Evolutionary conservation across 306 rosid species (phyloP).

Genomic region (Purshia tridentata): DNA sequence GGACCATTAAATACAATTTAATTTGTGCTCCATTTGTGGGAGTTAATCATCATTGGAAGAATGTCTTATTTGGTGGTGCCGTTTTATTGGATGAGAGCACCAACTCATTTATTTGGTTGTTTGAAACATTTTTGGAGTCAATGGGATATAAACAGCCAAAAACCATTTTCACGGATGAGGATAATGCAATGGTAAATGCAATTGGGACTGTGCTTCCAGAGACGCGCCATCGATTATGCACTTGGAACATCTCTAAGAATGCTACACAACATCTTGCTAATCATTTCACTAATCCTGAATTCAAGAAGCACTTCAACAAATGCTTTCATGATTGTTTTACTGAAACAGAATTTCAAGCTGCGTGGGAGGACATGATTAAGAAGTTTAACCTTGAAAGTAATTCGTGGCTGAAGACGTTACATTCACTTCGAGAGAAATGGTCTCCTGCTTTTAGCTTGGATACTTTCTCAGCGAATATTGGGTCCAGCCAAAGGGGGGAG

Average conservation of each 20-base stretch:
- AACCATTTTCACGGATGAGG: constrained; percentile 20
- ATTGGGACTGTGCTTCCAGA: constrained; percentile 13
- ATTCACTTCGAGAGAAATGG: constrained; percentile 10
- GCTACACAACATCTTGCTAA: constrained; percentile 16
- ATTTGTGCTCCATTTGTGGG: constrained; percentile 22
- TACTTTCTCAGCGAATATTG: constrained; percentile 16
- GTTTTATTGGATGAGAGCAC: constrained; percentile 25
- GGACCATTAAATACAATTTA: constrained; percentile 3
- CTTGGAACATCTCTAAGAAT: constrained; percentile 10
- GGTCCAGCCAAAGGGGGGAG: constrained; percentile 9
- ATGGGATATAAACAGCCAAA: constrained; percentile 25
- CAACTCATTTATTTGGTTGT: constrained; percentile 24
- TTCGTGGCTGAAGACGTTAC: constrained; percentile 8
- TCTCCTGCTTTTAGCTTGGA: background rate
- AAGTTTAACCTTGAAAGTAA: constrained; percentile 27
- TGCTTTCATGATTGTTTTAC: constrained; percentile 18
- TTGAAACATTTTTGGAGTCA: constrained; percentile 16
- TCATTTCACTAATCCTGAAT: constrained; percentile 15
- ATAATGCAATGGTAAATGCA: constrained; percentile 13
- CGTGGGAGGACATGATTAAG: constrained; percentile 19
- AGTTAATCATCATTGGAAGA: constrained; percentile 27
- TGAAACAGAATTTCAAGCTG: constrained; percentile 9
- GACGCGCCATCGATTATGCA: constrained; percentile 10
- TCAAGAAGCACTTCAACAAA: constrained; percentile 12
- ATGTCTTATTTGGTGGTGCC: constrained; percentile 27